Base-by-base conservation (phyloP, 441 rosid genomes). In the Rhodomyrtus psidioides region DNA sequence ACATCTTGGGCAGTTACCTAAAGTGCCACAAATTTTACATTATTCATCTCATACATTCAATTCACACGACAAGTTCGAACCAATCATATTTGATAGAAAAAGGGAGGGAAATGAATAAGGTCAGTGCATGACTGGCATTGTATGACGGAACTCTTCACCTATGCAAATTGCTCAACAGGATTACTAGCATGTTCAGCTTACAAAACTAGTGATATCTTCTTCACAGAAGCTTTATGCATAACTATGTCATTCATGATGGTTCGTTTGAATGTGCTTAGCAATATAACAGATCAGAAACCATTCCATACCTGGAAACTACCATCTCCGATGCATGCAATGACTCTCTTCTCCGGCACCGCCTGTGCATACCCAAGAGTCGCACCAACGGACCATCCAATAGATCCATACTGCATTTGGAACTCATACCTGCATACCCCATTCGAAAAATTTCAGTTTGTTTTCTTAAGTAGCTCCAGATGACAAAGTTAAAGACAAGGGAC, bases 351-450 rank as follows among this genome's bases (percentile, higher is more conserved):
- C 9, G 57, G 76, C 49, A 58, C 81, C 9, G 86, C 85, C 86
- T 87, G 88, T 76, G 88, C 88, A 87, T 87, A 87, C 53, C 88
- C 88, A 6, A 87, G 86, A 12, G 86, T 86, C 7, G 88, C 88
- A 14, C 88, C 88, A 1, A 86, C 85, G 0, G 88, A 86, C 88
- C 88, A 86, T 42, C 88, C 88, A 74, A 86, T 86, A 23, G 88
- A 86, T 55, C 88, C 88, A 55, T 86, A 86, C 46, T 87, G 88
- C 88, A 87, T 87, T 53, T 87, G 88, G 88, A 87, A 87, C 88
- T 87, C 88, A 76, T 87, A 87, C 53, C 88, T 87, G 51, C 74
- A 62, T 12, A 53, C 83, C 79, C 49, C 49, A 39, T 70, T 70
- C 0, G 16, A 65, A 44, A 55, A 14, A 16, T 7, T 53, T 70